Evolutionary conservation across 257 asterid species (phyloP).

Genomic region (Petunia secreta): DNA sequence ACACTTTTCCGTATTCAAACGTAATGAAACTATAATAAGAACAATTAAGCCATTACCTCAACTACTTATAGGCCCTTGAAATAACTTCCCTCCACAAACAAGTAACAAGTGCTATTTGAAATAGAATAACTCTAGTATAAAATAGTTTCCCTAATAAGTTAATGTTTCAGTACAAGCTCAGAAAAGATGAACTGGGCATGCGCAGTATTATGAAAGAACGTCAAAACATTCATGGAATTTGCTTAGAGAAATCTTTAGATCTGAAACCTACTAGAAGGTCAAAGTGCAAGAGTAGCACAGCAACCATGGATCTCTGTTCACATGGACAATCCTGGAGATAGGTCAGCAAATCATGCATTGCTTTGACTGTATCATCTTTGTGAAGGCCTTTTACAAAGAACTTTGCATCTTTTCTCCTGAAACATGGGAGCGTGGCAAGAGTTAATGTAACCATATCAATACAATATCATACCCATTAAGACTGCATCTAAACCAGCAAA

Average conservation of each 20-base stretch:
- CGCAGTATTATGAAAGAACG: not conserved
- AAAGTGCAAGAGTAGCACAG: slow-evolving; percentile 64
- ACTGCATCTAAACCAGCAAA: slow-evolving; percentile 15
- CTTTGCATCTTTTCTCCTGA: slow-evolving; percentile 65
- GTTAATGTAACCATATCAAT: not conserved
- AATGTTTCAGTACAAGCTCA: not conserved
- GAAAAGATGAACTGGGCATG: not conserved
- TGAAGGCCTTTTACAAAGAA: slow-evolving; percentile 49
- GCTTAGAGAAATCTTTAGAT: not conserved
- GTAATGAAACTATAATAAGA: not conserved
- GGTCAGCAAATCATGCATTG: slow-evolving; percentile 47
- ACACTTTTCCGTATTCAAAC: not conserved
- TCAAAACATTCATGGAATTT: not conserved
- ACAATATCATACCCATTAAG: not conserved
- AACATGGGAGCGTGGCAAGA: not conserved
- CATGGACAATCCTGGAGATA: slow-evolving; percentile 52
- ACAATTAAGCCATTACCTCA: not conserved
- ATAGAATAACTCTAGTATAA: too few relatives aligned
- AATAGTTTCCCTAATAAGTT: too few relatives aligned
- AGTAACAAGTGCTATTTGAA: too few relatives aligned
- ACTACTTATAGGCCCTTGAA: too few relatives aligned
- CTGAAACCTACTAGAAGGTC: slow-evolving; percentile 63
- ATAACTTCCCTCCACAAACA: too few relatives aligned
- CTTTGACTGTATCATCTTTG: slow-evolving; percentile 45
- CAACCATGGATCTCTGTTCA: slow-evolving; percentile 59